Evolutionary conservation across 1,284 basidiomycete genomes (phyloP), one percentile per base, ranked within the genome.

Genomic region (Tremellales sp.): DNA sequence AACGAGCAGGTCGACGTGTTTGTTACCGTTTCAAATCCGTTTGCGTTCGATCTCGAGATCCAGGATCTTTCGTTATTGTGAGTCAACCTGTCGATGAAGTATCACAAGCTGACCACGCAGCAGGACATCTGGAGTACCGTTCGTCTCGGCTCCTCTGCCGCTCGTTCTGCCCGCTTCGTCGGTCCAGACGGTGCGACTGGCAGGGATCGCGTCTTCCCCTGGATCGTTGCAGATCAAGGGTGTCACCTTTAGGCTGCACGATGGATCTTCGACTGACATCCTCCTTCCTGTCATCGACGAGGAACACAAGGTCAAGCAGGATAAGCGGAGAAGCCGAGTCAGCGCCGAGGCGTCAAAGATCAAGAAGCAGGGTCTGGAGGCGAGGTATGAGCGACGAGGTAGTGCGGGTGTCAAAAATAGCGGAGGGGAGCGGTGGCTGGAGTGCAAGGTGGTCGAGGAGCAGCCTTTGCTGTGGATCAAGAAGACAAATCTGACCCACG

Each of bases 11-110:
- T 91, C 16, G 87, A 94, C 57, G 80, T 97, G 54, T 77, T 84
- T 24, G 77, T 97, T 25, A 85, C 86, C 9, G 73, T 98, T n/a
- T 80, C 83, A 50, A 98, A 98, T 65, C 87, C 90, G 0, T 94
- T 87, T 62, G 80, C 86, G 1, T 91, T 97, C 66, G 87, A 92
- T 50, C 76, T 98, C 9, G 89, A 95, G 51, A 70, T 97, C 22
- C 82, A 87, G 51, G 83, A 81, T 53, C 65, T 97, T 26, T 80
- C 82, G 9, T 75, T 97, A 8, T 86, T 89, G 91, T 91, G 59
- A 57, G 74, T 64, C 33, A 3, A 16, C 28, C 27, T 26, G 16
- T 14, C 24, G 10, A 25, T 45, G 18, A 26, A 28, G 29, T n/a
- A 36, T 12, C 13, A 47, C 38, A 29, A 56, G 24, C 45, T 54